Conservation (phyloP, 441 rosid genomes). For the Populus tomentosa region DNA sequence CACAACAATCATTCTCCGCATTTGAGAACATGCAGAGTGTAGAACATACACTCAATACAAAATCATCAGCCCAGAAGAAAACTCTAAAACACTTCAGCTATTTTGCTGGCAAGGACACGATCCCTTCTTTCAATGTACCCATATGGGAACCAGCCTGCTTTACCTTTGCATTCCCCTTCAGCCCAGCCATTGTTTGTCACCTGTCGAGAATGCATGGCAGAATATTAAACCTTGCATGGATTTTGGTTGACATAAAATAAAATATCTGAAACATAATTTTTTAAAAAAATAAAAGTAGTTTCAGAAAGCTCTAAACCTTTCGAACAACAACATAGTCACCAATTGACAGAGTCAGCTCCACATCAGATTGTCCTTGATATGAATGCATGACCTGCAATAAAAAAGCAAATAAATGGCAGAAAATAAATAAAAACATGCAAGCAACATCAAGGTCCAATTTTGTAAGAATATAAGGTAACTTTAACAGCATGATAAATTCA, state of each 20-base stretch:
- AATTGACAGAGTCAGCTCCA: constrained; percentile 63
- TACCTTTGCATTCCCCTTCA: constrained; percentile 92
- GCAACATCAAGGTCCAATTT: background rate
- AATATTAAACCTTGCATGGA: background rate
- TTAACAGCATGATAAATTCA: background rate
- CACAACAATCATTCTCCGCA: constrained; percentile 12
- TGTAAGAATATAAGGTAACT: background rate
- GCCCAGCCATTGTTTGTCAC: constrained; percentile 90
- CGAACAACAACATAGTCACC: constrained; percentile 87
- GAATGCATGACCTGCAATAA: constrained; percentile 56
- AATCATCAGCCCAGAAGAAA: constrained; percentile 19
- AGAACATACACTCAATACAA: constrained; percentile 22
- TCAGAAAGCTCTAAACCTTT: constrained; percentile 45
- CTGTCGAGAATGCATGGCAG: constrained; percentile 31
- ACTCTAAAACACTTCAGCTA: constrained; percentile 64
- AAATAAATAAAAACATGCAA: background rate
- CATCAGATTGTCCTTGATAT: constrained; percentile 62
- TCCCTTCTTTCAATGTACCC: constrained; percentile 82
- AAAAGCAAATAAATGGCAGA: constrained; percentile 6
- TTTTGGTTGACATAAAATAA: background rate
- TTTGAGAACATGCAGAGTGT: constrained; percentile 8
- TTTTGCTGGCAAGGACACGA: constrained; percentile 59
- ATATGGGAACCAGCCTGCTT: constrained; percentile 92
- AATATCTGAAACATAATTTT: background rate
- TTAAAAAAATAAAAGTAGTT: background rate